Evolutionary conservation across 305 asterid species (phyloP).

Genomic region (Fraxinus angustifolia): DNA sequence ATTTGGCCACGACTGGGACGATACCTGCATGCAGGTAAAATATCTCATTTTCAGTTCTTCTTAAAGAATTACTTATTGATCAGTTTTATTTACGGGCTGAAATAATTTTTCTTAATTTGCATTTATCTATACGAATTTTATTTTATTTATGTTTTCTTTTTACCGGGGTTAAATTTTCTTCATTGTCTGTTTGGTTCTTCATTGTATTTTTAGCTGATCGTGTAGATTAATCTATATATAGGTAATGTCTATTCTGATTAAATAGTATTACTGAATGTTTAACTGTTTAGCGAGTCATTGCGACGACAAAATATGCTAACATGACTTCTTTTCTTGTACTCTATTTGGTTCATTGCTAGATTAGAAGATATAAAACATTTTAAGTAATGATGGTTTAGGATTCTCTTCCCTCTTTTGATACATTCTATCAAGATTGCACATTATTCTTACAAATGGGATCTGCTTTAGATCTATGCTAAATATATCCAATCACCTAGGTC

Average conservation of each 20-base stretch:
- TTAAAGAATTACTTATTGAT: neutral
- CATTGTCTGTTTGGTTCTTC: neutral
- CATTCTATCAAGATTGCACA: neutral
- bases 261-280: neutral
- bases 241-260: neutral
- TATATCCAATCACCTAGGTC: neutral
- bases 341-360: neutral
- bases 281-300: neutral
- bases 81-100: neutral
- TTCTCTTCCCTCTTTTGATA: neutral
- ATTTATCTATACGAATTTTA: neutral
- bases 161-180: neutral
- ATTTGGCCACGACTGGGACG: slow-evolving; percentile 74
- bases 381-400: neutral
- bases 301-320: neutral
- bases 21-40: slow-evolving; percentile 67
- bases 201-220: slow-evolving; percentile 1
- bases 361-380: neutral
- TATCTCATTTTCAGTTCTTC: neutral
- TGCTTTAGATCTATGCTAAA: neutral
- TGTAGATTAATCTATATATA: neutral
- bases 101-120: neutral
- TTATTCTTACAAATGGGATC: neutral
- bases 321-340: neutral
- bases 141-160: neutral